phyloP scores from a whole-genome alignment of 176 grass and related monocot genomes.

The Musa itinerans region DNA sequence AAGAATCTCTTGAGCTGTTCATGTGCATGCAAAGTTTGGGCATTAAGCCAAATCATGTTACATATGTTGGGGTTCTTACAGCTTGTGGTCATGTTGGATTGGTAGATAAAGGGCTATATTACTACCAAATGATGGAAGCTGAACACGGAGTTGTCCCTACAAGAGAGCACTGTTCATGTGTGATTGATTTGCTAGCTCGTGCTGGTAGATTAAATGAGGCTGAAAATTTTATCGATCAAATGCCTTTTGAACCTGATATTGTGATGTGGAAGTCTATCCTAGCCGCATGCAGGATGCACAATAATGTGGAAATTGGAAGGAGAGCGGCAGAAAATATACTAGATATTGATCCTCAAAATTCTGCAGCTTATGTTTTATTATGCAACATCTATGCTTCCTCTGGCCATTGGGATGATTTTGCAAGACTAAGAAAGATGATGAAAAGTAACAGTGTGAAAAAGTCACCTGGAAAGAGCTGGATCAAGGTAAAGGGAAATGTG shows the following conservation, averaged over 20 bases:
- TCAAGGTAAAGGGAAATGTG: constrained; percentile 20
- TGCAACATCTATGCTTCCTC: constrained; percentile 25
- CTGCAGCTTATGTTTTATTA: constrained; percentile 20
- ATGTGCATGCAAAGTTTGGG: constrained; percentile 2
- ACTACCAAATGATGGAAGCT: constrained; percentile 19
- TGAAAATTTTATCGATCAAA: constrained; percentile 15
- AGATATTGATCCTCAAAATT: constrained; percentile 21
- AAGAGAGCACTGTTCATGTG: constrained; percentile 26
- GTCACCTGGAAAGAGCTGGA: constrained; percentile 23
- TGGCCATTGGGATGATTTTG: constrained; percentile 23
- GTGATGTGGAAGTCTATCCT: constrained; percentile 22
- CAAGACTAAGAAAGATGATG: constrained; percentile 20
- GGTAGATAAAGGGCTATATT: constrained; percentile 18
- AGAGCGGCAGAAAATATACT: constrained; percentile 16
- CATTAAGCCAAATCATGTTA: constrained; percentile 20
- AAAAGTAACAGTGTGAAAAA: constrained; percentile 22
- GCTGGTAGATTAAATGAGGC: constrained; percentile 19
- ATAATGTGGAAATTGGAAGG: constrained; percentile 18
- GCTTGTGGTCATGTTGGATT: constrained; percentile 22
- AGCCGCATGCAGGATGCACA: constrained; percentile 21
- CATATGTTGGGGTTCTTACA: constrained; percentile 22
- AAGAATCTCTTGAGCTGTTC: constrained; percentile 27
- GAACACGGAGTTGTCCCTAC: constrained; percentile 16
- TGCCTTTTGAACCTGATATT: constrained; percentile 20
- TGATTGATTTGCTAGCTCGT: constrained; percentile 25